Percentiles rank a stretch among this genome's conserved stretches.
Conservation (phyloP, 305 asterid species). For the Fraxinus angustifolia region DNA sequence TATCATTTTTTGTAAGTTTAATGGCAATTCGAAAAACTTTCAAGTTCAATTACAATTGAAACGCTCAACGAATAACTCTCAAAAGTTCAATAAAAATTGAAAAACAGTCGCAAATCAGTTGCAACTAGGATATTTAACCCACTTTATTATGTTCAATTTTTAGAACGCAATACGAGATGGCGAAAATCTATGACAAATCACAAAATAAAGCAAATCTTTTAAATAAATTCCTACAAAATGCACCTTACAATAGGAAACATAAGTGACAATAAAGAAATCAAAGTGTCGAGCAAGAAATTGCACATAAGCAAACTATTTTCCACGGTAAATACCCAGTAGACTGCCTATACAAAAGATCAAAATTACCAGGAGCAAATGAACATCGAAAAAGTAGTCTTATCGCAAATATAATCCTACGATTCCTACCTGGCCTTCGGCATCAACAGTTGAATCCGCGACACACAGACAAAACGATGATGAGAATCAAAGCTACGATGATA, state of each 20-base stretch:
- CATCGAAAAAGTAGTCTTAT: too few species aligned
- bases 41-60: not conserved
- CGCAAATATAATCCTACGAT: too few species aligned
- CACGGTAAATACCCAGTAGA: not conserved
- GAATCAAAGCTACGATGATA: not conserved
- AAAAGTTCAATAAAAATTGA: too few species aligned
- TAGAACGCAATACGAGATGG: not conserved
- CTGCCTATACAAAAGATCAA: not conserved
- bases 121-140: not conserved
- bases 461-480: slow-evolving; percentile 5
- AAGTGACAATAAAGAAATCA: not conserved
- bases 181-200: not conserved
- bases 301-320: not conserved
- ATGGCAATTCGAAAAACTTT: not conserved
- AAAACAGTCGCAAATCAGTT: too few species aligned
- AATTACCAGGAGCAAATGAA: not conserved
- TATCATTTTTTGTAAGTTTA: not conserved
- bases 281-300: not conserved
- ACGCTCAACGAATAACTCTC: too few species aligned
- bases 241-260: not conserved
- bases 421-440: not conserved
- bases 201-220: not conserved
- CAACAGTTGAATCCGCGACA: not conserved
- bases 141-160: not conserved
- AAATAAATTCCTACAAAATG: too few species aligned